Conservation (phyloP, 2,329 filamentous ascomycete species). For the Tolypocladium capitatum region DNA sequence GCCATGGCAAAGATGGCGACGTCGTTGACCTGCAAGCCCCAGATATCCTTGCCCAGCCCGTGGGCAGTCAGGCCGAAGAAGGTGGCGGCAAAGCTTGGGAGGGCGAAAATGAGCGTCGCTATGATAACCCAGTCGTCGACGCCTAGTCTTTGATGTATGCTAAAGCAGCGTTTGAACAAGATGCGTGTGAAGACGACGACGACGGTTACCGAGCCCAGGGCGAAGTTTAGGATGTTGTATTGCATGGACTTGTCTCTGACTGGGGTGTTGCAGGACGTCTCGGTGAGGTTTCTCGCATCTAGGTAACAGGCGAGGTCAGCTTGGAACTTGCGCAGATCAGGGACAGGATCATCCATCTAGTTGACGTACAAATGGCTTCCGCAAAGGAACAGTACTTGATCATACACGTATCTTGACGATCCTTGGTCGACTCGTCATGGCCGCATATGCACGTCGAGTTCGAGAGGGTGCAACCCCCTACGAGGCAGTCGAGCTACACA, state of each 20-base stretch:
- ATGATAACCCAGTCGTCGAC: constrained; percentile 18
- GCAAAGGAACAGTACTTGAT: not conserved
- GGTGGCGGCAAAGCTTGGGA: constrained; percentile 12
- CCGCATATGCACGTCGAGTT: not conserved
- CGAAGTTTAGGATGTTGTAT: constrained; percentile 3
- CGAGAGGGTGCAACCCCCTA: not conserved
- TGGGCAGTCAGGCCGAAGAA: constrained; percentile 10
- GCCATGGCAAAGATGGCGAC: constrained; percentile 12
- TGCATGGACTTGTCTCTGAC: not conserved
- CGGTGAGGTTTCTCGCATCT: not conserved
- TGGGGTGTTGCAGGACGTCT: not conserved
- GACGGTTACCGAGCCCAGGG: constrained; percentile 7
- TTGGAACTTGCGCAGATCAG: not conserved
- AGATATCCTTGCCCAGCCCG: constrained; percentile 20
- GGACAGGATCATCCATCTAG: no score
- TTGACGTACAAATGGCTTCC: not conserved
- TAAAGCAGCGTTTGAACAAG: constrained; percentile 12
- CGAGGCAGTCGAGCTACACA: not conserved
- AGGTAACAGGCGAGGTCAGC: not conserved
- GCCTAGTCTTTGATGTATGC: constrained; percentile 16
- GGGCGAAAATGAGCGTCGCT: constrained; percentile 5
- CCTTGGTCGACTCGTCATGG: not conserved
- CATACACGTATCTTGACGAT: not conserved
- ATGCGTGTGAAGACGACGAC: constrained; percentile 8
- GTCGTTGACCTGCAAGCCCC: constrained; percentile 14